These are phyloP conservation scores for Polymyxa betae DNA, from an alignment of 208 protist genomes.

Conservation along the genomic window DNA sequence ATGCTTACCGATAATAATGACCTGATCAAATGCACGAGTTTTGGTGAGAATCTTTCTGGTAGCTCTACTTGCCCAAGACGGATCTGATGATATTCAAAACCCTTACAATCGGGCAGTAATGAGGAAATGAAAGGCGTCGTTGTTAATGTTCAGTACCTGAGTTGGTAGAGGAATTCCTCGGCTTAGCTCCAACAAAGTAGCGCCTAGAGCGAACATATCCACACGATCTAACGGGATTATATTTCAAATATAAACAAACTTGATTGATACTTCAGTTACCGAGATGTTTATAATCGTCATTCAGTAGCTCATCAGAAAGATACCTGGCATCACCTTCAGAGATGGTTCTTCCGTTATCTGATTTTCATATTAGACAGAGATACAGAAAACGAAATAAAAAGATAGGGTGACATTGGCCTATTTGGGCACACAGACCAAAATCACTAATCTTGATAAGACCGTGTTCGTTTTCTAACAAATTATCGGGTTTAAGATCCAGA, in stretches of 20 bases:
- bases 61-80: neutral
- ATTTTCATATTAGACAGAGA: neutral
- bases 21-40: neutral
- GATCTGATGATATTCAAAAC: neutral
- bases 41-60: neutral
- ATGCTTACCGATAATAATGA: neutral
- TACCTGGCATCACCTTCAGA: constrained; percentile 28
- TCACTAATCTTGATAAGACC: constrained; percentile 1
- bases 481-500: constrained; percentile 32
- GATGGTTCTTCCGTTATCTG: neutral
- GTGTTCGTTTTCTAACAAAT: neutral
- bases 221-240: neutral
- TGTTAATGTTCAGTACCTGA: neutral
- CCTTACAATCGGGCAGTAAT: neutral
- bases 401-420: neutral
- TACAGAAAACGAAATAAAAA: neutral
- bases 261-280: neutral
- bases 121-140: neutral
- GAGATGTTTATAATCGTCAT: constrained; percentile 36
- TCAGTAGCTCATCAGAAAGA: constrained; percentile 21
- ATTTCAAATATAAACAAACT: neutral
- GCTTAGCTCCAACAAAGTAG: constrained; percentile 4
- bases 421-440: constrained; percentile 31
- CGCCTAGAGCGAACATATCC: constrained; percentile 47
- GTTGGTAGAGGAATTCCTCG: neutral